phyloP scores from a whole-genome alignment of 2,329 filamentous ascomycete genomes.

The Sclerotinia nivalis region DNA sequence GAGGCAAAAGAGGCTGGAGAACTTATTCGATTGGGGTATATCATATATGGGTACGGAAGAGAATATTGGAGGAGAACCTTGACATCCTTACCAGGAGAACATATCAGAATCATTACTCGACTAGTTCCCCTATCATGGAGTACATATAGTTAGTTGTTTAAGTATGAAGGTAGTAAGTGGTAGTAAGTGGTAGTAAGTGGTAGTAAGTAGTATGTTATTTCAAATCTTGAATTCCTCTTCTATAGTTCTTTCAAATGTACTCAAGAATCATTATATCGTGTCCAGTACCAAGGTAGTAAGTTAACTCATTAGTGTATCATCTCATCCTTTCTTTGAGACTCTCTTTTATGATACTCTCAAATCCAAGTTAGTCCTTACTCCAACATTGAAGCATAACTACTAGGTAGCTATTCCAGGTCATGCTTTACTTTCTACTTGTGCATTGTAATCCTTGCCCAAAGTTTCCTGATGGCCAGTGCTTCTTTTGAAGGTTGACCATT shows the following conservation, averaged over 20 bases:
- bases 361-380: background rate
- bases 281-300: no score
- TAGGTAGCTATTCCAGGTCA: background rate
- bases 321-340: background rate
- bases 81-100: background rate
- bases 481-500: background rate
- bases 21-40: no score
- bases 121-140: background rate
- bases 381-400: background rate
- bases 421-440: background rate
- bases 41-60: no score
- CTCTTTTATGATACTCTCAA: background rate
- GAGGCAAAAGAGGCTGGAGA: slow-evolving; percentile 9
- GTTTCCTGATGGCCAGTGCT: slow-evolving; percentile 16
- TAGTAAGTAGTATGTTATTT: no score
- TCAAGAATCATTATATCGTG: no score
- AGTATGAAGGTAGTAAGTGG: background rate
- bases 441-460: background rate
- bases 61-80: background rate
- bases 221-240: no score
- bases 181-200: no score
- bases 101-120: background rate
- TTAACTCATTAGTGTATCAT: background rate
- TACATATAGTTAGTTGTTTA: background rate
- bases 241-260: no score